Base-by-base conservation (phyloP, 169 alveolate genomes). In the Fabrea salina region DNA sequence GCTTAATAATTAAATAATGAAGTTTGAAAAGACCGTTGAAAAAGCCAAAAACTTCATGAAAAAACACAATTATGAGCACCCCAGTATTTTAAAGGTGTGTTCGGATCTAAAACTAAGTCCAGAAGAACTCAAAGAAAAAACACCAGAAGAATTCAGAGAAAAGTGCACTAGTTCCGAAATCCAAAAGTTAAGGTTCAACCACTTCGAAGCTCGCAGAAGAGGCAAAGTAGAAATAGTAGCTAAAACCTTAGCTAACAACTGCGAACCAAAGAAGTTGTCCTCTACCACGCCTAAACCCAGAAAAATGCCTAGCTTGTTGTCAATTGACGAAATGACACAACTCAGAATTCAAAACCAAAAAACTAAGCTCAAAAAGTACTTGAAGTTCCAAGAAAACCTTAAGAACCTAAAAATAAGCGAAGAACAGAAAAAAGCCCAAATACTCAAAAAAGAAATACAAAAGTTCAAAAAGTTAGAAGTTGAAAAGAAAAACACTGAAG, bases 161-260 rank as follows among this genome's bases (percentile, higher is more conserved):
- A 58, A 58, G 33, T 30, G 33, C 35, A 22, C 71, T 22, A 27
- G 43, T 22, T 4, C 7, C 7, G 71, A 58, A n/a, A 35, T 58
- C 33, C 71, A 58, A 27, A 2, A 22, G 43, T 43, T 58, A 1
- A 27, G 71, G 8, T 58, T 22, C 33, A 58, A 4, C 8, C 71
- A 58, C 33, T 58, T 30, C 33, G 71, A 58, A 58, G 43, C 71
- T 58, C 35, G 43, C 35, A 5, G 71, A 6, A 27, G 33, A 32
- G 71, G 49, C 19, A 58, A 58, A 58, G 19, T 58, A 3, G 71
- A 58, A 58, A 51, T 51, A 27, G 19, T 51, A 51, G 19, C 59
- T 7, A 51, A 51, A 22, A 51, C 59, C 59, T 51, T 51, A 51
- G 19, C 27, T 51, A 22, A 27, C 4, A 51, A 51, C 19, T 30